Evolutionary conservation across 2,329 filamentous ascomycete genomes (phyloP).

Genomic region (Xylariaceae sp.): DNA sequence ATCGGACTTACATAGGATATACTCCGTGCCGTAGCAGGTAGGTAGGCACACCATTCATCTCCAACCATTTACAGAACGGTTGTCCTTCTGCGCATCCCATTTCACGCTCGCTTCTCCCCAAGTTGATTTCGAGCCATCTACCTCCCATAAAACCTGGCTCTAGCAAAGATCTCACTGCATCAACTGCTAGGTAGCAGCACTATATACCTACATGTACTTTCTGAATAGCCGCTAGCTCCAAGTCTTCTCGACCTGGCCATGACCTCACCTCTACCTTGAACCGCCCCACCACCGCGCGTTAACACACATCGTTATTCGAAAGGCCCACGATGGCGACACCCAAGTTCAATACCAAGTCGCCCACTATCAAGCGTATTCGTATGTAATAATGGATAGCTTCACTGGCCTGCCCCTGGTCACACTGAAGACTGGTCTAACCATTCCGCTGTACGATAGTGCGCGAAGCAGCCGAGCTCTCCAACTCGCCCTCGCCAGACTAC

Average conservation of each 20-base stretch:
- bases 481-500: constrained; percentile 78
- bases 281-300: background rate
- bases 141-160: too few relatives aligned
- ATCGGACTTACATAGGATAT: too few relatives aligned
- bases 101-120: too few relatives aligned
- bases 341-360: constrained; percentile 69
- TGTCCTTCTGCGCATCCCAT: too few relatives aligned
- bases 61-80: too few relatives aligned
- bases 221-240: background rate
- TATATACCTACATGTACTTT: too few relatives aligned
- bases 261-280: constrained; percentile 2
- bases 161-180: background rate
- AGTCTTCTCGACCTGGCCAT: constrained; percentile 3
- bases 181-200: background rate
- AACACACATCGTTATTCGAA: background rate
- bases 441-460: constrained; percentile 54
- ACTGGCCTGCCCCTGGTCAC: background rate
- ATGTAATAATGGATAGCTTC: constrained; percentile 34
- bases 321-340: constrained; percentile 37
- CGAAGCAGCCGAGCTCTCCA: constrained; percentile 83
- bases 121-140: too few relatives aligned
- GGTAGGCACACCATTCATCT: too few relatives aligned
- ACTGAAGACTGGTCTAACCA: too few relatives aligned
- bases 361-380: constrained; percentile 82
- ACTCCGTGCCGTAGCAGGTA: too few relatives aligned